Evolutionary conservation across 176 grass and related monocot genomes (phyloP), one percentile per base, ranked within the genome.

Genomic region (Rhipidocladum racemiflorum): DNA sequence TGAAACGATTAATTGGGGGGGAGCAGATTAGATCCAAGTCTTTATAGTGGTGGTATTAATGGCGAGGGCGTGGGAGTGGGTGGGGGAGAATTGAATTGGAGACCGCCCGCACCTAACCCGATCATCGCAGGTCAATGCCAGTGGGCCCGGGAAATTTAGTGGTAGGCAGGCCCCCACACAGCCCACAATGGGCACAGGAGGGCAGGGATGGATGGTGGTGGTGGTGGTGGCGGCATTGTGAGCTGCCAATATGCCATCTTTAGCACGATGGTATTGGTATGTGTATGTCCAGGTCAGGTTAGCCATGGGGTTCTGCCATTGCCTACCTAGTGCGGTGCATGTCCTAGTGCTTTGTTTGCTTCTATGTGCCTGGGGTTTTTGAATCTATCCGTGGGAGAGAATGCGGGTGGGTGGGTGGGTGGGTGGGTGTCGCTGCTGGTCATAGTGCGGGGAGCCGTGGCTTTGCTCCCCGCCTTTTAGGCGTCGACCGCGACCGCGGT

Each of bases 31-130:
- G 75, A 68, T 87, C 75, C 55, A 15, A 81, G 69, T 87, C 75
- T 83, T 79, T 75, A 70, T 70, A 81, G 81, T 81, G 81, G 36
- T 84, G 81, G 80, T 48, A 90, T 88, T 84, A 92, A 88, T 92
- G 84, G 82, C 69, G 72, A 85, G 77, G 55, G 65, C 34, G 71
- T 70, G 84, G 71, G 86, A 44, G 84, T 92, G 80, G 90, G 90
- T 89, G 90, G 90, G 72, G 72, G 63, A 43, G 76, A 82, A 92
- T 92, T 92, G 83, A 89, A 90, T 86, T 84, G 77, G 85, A 86
- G 88, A 67, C 67, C 84, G 86, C 82, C 82, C 86, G 85, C 87
- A 96, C 93, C 90, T 87, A 96, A 96, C 85, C 79, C 27, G 50
- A 43, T 83, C 84, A 55, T 81, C 81, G 60, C 89, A 80, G 81